Evolutionary conservation across 805 yeast genomes (phyloP), one percentile per base, ranked within the genome.

Genomic region (Metschnikowia cerradonensis): DNA sequence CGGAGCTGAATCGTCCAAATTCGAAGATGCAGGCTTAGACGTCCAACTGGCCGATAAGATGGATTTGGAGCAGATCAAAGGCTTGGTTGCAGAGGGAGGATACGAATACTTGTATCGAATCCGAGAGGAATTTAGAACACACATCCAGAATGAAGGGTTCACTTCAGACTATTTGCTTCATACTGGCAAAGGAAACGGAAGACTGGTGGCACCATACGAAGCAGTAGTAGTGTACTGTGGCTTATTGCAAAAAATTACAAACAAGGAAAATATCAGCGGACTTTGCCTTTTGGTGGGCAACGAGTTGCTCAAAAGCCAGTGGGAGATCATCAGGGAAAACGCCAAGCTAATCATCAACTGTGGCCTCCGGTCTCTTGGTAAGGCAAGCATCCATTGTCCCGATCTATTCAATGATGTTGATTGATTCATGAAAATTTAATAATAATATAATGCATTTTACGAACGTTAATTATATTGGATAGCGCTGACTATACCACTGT

Each of bases 301-400:
- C 0, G 66, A 62, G 39, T 60, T 73, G 22, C 56, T 71, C 43
- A 61, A 60, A 37, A 67, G 76, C 52, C 77, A 72, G 51, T 73
- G 76, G 76, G 74, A 71, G 45, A 63, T 72, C 7, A 62, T 73
- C 8, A 61, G 76, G 43, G 78, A 73, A 45, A 70, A 72, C 51
- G 77, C 75, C 19, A 69, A 66, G 48, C 63, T 74, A 45, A 70
- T 74, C 19, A 62, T 72, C 41, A 72, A 73, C 50, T 72, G 77
- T 56, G 77, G 77, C 13, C 60, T 62, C 20, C 59, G 77, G 38
- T 67, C 73, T 1, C 65, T 72, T 26, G 78, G 78, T 1, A 72
- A 72, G 53, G 58, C 58, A 53, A 61, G 62, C 23, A 62, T 68
- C 14, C 56, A 67, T 23, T 72, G 77, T 50, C 54, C 59, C 8